phyloP scores from a whole-genome alignment of 2,329 filamentous ascomycete genomes.

The Atkinsonella texensis region DNA sequence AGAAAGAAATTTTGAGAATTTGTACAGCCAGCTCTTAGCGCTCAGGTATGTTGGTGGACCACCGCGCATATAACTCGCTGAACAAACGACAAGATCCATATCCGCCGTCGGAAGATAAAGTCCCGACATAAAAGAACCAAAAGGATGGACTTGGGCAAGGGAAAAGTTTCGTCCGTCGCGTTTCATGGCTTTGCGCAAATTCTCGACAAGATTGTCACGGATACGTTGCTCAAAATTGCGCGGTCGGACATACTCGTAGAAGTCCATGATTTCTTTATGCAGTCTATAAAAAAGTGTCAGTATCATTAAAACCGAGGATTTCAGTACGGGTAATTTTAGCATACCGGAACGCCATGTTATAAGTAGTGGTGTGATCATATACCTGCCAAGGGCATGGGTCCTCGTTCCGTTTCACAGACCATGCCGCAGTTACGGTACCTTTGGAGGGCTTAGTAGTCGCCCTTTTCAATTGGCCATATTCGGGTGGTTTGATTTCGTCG shows the following conservation, averaged over 20 bases:
- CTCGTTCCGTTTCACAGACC: slow-evolving; percentile 32
- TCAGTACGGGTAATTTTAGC: slow-evolving; percentile 12
- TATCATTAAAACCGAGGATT: background rate
- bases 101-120: slow-evolving; percentile 63
- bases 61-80: slow-evolving; percentile 40
- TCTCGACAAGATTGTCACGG: slow-evolving; percentile 58
- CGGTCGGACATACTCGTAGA: slow-evolving; percentile 75
- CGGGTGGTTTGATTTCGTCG: slow-evolving; percentile 51
- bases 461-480: slow-evolving; percentile 40
- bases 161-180: slow-evolving; percentile 35
- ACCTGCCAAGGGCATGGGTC: slow-evolving; percentile 51
- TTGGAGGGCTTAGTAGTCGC: slow-evolving; percentile 34
- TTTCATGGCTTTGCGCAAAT: slow-evolving; percentile 50
- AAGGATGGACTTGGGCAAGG: slow-evolving; percentile 56
- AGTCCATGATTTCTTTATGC: slow-evolving; percentile 82
- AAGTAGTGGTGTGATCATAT: slow-evolving; percentile 40
- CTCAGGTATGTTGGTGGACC: slow-evolving; percentile 34
- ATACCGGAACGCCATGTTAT: slow-evolving; percentile 45
- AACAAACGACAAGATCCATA: slow-evolving; percentile 83
- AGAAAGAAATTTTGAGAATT: slow-evolving; percentile 49
- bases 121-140: slow-evolving; percentile 90
- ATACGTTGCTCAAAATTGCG: slow-evolving; percentile 64
- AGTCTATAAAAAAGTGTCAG: slow-evolving; percentile 37
- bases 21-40: slow-evolving; percentile 45
- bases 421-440: slow-evolving; percentile 39